Base-by-base conservation (phyloP, 2,329 filamentous ascomycete species). In the Cadophora luteo-olivacea region DNA sequence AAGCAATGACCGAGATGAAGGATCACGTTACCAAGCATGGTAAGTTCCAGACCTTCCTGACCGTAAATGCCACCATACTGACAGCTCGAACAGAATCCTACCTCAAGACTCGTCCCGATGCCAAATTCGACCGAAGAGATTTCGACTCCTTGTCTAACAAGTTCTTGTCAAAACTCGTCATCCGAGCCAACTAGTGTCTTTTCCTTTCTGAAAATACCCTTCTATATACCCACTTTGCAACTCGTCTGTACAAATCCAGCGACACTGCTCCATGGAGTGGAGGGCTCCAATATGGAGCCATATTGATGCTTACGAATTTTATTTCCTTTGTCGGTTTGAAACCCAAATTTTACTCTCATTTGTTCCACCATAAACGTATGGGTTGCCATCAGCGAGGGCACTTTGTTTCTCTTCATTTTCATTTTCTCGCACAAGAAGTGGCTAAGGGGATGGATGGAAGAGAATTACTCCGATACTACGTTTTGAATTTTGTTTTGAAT, bases 81-180 rank as follows among this genome's bases (percentile, higher is more conserved):
- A 89, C 72, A 3, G 22, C n/a, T 9, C 48, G 32, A 70, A 54
- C 82, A 97, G 94, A 97, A 83, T 84, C 88, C 66, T 98, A 97
- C 81, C 87, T 98, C 70, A 90, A 93, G 77, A 89, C 89, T 70
- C 92, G 95, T 75, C 74, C 76, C 74, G 89, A 91, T 68, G 89
- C 91, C 77, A 93, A 91, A 81, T 98, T 97, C 80, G 92, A 97
- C 83, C 90, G 92, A 75, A 88, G 91, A 76, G 93, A 98, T 83
- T 98, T 97, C 79, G 95, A 98, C 84, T 96, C 91, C 70, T 82
- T 98, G 78, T 97, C 94, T 64, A 97, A 97, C 85, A 98, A 97
- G 85, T 97, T 98, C 84, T 84, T 97, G 75, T 97, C 94, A 48
- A 97, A 97, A 83, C 88, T 98, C 77, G 94, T 97, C 79, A 97